phyloP scores from a whole-genome alignment of 1,284 basidiomycete genomes.

The Ceratobasidium theobromae region DNA sequence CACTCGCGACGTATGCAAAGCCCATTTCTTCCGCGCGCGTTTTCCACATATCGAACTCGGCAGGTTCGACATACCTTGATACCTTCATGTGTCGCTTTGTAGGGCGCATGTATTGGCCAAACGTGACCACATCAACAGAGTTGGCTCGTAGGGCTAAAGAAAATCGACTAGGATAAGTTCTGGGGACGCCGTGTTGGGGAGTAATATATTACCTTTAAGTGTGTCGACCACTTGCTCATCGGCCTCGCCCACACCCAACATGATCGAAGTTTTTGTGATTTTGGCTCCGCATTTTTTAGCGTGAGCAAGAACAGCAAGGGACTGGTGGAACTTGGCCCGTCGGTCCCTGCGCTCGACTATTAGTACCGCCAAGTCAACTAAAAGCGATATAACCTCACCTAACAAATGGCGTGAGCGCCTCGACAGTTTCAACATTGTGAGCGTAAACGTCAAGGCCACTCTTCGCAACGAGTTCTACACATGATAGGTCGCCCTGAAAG shows the following conservation, averaged over 20 bases:
- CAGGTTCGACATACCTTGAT: conserved; percentile 90
- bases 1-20: conserved; percentile 96
- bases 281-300: conserved; percentile 81
- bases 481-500: conserved; percentile 77
- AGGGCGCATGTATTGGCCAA: conserved; percentile 99
- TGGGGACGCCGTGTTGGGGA: neutral
- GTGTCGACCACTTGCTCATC: conserved; percentile 83
- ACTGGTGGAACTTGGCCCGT: conserved; percentile 89
- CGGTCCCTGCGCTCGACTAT: conserved; percentile 62
- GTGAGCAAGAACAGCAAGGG: conserved; percentile 78
- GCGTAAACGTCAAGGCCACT: conserved; percentile 98
- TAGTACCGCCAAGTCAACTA: neutral
- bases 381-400: conserved; percentile 39
- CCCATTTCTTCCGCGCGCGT: conserved; percentile 87
- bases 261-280: conserved; percentile 97
- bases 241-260: conserved; percentile 96
- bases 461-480: conserved; percentile 81
- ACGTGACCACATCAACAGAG: conserved; percentile 95
- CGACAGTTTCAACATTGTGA: conserved; percentile 96
- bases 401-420: conserved; percentile 90
- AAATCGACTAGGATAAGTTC: conserved; percentile 4
- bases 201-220: conserved; percentile 66
- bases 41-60: conserved; percentile 93
- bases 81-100: conserved; percentile 99
- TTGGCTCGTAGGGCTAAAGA: conserved; percentile 72